Conservation (phyloP, 2,329 filamentous ascomycete genomes). For the Scytalidium sp. region DNA sequence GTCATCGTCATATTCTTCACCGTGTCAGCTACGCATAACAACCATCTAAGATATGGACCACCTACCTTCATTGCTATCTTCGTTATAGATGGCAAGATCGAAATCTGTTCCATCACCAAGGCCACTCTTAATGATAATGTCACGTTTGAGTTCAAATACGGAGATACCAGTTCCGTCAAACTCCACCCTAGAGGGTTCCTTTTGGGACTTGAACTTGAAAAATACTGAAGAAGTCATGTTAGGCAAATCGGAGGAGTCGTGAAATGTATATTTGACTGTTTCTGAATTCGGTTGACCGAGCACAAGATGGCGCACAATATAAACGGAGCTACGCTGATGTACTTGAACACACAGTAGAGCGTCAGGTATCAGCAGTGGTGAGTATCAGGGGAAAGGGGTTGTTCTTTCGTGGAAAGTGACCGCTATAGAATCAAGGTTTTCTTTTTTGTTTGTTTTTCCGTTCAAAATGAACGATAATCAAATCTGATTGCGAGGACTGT, state of each 20-base stretch:
- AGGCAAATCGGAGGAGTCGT: neutral
- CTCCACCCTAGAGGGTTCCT: conserved; percentile 88
- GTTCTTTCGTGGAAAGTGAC: conserved; percentile 24
- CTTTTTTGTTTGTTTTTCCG: conserved; percentile 30
- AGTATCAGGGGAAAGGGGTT: conserved; percentile 17
- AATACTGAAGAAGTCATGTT: conserved; percentile 73
- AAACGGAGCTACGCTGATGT: conserved; percentile 17
- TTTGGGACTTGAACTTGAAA: conserved; percentile 99
- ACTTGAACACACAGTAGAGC: conserved; percentile 18
- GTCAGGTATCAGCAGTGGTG: conserved; percentile 21
- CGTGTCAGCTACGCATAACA: conserved; percentile 25
- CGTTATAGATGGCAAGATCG: conserved; percentile 89
- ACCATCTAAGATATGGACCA: conserved; percentile 9
- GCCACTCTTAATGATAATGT: conserved; percentile 93
- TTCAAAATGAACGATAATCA: conserved; percentile 31
- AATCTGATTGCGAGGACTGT: conserved; percentile 33
- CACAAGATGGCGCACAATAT: conserved; percentile 8
- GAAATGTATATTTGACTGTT: conserved; percentile 1
- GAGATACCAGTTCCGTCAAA: conserved; percentile 98
- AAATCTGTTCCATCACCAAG: conserved; percentile 96
- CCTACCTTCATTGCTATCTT: conserved; percentile 87
- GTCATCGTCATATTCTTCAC: conserved; percentile 90
- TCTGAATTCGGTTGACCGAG: neutral
- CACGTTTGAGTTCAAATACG: conserved; percentile 97
- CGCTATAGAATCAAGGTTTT: conserved; percentile 30